Conservation (phyloP, 2,329 filamentous ascomycete species). For the Lachnellula occidentalis region DNA sequence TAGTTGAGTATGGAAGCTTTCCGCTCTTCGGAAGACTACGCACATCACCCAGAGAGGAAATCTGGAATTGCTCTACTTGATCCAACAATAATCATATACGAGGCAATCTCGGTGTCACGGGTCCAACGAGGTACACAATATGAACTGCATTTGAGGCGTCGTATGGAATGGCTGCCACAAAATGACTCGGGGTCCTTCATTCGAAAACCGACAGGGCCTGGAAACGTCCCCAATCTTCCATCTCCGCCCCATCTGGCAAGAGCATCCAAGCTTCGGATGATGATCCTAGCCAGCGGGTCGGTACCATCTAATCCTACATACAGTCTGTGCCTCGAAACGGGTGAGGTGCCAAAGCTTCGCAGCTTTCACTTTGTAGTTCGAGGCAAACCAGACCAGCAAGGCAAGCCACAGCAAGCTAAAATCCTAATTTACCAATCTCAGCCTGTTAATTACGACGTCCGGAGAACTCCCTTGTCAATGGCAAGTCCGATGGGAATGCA, state of each 20-base stretch:
- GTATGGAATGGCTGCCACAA: background rate
- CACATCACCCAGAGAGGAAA: background rate
- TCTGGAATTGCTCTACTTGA: background rate
- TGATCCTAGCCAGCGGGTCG: background rate
- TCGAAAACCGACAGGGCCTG: background rate
- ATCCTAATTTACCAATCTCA: background rate
- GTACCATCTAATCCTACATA: background rate
- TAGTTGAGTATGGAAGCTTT: background rate
- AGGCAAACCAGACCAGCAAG: background rate
- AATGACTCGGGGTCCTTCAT: slow-evolving; percentile 1
- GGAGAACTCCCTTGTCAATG: background rate
- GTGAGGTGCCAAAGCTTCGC: background rate
- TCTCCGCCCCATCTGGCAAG: background rate
- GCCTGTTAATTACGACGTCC: background rate
- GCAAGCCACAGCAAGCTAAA: background rate
- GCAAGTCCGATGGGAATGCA: background rate
- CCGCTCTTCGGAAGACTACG: background rate
- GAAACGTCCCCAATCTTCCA: background rate
- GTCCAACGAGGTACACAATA: background rate
- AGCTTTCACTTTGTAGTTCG: background rate
- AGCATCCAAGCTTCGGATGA: background rate
- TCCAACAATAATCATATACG: background rate
- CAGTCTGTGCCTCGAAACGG: background rate
- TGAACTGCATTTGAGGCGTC: background rate
- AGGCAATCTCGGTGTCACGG: background rate